Evolutionary conservation across 2,329 filamentous ascomycete species (phyloP).

Genomic region (Plectosphaerella sp.): DNA sequence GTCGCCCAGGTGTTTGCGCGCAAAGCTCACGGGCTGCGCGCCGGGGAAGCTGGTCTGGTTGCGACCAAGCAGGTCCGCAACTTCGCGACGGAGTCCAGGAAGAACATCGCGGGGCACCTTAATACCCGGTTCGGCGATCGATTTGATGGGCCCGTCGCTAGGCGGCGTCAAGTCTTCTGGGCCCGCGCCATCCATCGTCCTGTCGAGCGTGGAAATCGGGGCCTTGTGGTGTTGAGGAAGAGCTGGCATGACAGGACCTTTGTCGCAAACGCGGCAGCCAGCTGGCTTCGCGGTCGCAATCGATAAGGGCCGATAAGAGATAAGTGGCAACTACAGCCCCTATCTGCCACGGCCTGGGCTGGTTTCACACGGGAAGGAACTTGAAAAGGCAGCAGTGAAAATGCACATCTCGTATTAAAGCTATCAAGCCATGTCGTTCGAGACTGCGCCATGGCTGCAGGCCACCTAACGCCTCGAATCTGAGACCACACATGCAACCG

Average conservation of each 20-base stretch:
- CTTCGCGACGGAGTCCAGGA: conserved; percentile 61
- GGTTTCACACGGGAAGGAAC: too few species aligned
- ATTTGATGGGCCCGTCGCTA: conserved; percentile 33
- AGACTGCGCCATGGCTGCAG: neutral
- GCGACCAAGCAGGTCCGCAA: conserved; percentile 71
- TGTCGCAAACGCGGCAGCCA: neutral
- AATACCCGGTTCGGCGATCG: conserved; percentile 59
- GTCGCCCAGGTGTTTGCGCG: conserved; percentile 75
- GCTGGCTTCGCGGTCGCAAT: neutral
- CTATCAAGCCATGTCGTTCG: neutral
- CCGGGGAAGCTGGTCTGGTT: conserved; percentile 71
- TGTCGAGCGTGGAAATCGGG: neutral
- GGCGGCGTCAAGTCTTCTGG: conserved; percentile 8
- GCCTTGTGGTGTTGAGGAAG: neutral
- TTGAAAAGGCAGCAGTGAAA: neutral
- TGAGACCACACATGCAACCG: neutral
- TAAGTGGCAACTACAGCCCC: neutral
- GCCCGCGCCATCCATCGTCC: conserved; percentile 10
- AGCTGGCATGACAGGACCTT: neutral
- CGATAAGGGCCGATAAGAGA: neutral
- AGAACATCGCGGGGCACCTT: conserved; percentile 58
- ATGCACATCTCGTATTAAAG: neutral
- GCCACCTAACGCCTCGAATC: neutral
- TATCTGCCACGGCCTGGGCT: too few species aligned
- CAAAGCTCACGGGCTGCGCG: conserved; percentile 92